Evolutionary conservation across 1,284 basidiomycete species (phyloP).

Genomic region (Puccinia hordei): DNA sequence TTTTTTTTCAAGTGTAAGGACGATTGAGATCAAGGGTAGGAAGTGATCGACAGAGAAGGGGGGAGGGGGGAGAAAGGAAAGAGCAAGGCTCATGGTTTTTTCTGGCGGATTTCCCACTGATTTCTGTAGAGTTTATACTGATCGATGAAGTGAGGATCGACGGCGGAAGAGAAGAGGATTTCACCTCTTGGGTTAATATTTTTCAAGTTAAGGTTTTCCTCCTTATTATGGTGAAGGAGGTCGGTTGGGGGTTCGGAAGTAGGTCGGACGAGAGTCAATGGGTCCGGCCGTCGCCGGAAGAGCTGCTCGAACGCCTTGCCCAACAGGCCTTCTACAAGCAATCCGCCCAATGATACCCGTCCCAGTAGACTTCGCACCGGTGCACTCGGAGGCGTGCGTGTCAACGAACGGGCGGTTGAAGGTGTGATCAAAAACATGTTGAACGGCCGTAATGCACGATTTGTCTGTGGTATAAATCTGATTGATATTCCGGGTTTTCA

Average conservation of each 20-base stretch:
- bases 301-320: not conserved
- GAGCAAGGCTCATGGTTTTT: constrained; percentile 3
- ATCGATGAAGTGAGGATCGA: constrained; percentile 79
- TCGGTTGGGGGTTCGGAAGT: not conserved
- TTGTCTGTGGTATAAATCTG: constrained; percentile 88
- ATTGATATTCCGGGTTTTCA: not conserved
- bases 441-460: constrained; percentile 82
- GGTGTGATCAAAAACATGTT: constrained; percentile 97
- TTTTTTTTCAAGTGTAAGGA: not conserved
- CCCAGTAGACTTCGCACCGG: not conserved
- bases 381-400: not conserved
- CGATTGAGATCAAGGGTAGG: not conserved
- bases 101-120: constrained; percentile 70
- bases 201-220: constrained; percentile 51
- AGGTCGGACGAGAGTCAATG: no score
- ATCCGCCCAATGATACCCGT: no score
- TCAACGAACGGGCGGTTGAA: constrained; percentile 62
- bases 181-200: constrained; percentile 82
- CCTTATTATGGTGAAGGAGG: constrained; percentile 76
- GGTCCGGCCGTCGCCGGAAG: not conserved
- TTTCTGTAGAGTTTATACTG: constrained; percentile 86
- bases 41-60: no score
- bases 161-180: constrained; percentile 88
- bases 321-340: not conserved
- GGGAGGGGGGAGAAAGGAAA: not conserved